Conservation (phyloP, 352 stramenopile species). For the Phytophthora aleatoria region DNA sequence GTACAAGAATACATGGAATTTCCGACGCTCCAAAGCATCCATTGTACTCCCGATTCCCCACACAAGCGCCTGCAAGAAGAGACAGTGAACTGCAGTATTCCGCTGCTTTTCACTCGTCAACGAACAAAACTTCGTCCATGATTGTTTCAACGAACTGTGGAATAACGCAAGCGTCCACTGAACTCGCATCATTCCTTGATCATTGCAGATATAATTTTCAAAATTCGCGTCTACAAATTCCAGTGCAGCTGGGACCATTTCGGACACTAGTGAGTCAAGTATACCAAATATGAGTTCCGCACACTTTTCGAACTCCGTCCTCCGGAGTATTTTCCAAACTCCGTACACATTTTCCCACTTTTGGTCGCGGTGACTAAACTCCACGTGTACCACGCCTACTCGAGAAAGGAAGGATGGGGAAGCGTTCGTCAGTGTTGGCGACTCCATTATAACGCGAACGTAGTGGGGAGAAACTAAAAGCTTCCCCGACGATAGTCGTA, state of each 20-base stretch:
- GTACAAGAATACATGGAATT: slow-evolving; percentile 70
- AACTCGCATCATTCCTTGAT: slow-evolving; percentile 16
- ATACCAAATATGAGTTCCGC: slow-evolving; percentile 43
- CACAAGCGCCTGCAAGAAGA: slow-evolving; percentile 73
- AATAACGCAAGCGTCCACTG: slow-evolving; percentile 51
- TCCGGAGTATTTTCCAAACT: slow-evolving; percentile 49
- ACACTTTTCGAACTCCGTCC: slow-evolving; percentile 34
- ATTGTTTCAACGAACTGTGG: slow-evolving; percentile 53
- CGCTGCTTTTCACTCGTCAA: slow-evolving; percentile 73
- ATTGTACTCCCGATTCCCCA: slow-evolving; percentile 72
- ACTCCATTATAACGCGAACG: slow-evolving; percentile 61
- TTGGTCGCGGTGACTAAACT: slow-evolving; percentile 15
- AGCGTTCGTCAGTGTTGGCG: slow-evolving; percentile 44
- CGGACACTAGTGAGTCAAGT: slow-evolving; percentile 45
- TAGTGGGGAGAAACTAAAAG: slow-evolving; percentile 36
- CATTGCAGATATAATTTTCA: not conserved
- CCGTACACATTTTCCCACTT: slow-evolving; percentile 39
- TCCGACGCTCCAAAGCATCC: slow-evolving; percentile 47
- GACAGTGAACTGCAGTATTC: slow-evolving; percentile 59
- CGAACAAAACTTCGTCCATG: slow-evolving; percentile 53
- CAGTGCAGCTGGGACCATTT: slow-evolving; percentile 49
- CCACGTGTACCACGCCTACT: slow-evolving; percentile 48
- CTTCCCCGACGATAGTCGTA: slow-evolving; percentile 50
- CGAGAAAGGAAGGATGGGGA: slow-evolving; percentile 62
- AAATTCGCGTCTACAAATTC: slow-evolving; percentile 56